Conservation (phyloP, 140 eudicot genomes). For the Anethum foeniculum region DNA sequence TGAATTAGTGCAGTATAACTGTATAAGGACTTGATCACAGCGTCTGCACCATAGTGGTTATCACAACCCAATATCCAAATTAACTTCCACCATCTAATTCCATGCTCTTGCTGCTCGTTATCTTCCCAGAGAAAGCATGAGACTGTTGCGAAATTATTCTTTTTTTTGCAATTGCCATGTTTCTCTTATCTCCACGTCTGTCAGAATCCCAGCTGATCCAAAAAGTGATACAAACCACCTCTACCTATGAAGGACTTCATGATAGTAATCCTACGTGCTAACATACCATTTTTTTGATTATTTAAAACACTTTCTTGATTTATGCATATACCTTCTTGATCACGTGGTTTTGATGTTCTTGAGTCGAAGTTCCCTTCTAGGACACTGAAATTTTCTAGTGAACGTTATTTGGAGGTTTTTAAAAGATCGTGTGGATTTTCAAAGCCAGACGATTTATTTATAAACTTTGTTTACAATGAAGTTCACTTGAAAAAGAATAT, state of each 20-base stretch:
- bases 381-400: neutral
- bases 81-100: slow-evolving; percentile 19
- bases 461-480: slow-evolving; percentile 24
- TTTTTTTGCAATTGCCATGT: slow-evolving; percentile 34
- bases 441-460: neutral
- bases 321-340: neutral
- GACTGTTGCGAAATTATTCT: neutral
- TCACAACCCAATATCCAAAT: slow-evolving; percentile 26
- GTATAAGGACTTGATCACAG: neutral
- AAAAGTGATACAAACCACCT: slow-evolving; percentile 11
- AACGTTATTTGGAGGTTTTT: neutral
- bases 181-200: slow-evolving; percentile 30
- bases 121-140: neutral
- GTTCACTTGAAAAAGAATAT: slow-evolving; percentile 47
- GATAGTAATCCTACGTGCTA: slow-evolving; percentile 15
- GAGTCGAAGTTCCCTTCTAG: neutral
- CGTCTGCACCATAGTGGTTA: slow-evolving; percentile 4
- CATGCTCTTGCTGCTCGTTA: neutral
- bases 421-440: neutral
- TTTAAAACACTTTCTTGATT: neutral
- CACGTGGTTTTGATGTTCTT: neutral
- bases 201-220: slow-evolving; percentile 22
- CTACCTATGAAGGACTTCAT: slow-evolving; percentile 14
- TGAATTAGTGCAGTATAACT: neutral
- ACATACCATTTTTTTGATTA: neutral